Evolutionary conservation across 352 stramenopile genomes (phyloP).

Genomic region (Globisporangium sylvaticum): DNA sequence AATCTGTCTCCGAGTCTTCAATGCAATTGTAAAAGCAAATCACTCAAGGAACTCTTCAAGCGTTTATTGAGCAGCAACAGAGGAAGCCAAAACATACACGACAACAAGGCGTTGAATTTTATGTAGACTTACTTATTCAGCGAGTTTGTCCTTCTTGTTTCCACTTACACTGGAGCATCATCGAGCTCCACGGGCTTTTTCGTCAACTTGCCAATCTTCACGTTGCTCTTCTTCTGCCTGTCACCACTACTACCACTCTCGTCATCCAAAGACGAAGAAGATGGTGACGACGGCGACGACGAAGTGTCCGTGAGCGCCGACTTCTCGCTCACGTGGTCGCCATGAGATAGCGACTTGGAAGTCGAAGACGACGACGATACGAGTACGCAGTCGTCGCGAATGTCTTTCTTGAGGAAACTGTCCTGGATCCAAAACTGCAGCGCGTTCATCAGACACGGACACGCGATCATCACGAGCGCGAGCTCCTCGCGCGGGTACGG

Average conservation of each 20-base stretch:
- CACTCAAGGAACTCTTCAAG: not conserved
- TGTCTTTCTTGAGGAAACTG: conserved; percentile 88
- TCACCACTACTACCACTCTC: not conserved
- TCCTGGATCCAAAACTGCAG: conserved; percentile 89
- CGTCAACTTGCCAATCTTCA: not conserved
- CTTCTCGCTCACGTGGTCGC: conserved; percentile 18
- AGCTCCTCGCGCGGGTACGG: conserved; percentile 71
- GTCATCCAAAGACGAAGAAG: not conserved
- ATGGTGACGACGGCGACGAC: conserved; percentile 2
- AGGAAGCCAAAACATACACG: not conserved
- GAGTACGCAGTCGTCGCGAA: conserved; percentile 52
- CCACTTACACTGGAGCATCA: not conserved
- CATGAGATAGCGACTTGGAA: conserved; percentile 18
- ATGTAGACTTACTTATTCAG: not conserved
- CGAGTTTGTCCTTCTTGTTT: not conserved
- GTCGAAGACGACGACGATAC: conserved; percentile 24
- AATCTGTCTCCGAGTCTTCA: too few species aligned
- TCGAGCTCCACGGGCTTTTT: conserved; percentile 1
- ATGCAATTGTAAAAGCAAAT: not conserved
- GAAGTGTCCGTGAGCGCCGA: conserved; percentile 15
- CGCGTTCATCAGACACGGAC: conserved; percentile 86
- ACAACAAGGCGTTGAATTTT: not conserved
- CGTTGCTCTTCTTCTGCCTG: not conserved
- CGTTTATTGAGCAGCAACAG: not conserved
- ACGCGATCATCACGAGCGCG: conserved; percentile 85